These are phyloP conservation scores for Oryza brachyantha DNA, from an alignment of 176 grass and related monocot genomes.

Conservation along the genomic window DNA sequence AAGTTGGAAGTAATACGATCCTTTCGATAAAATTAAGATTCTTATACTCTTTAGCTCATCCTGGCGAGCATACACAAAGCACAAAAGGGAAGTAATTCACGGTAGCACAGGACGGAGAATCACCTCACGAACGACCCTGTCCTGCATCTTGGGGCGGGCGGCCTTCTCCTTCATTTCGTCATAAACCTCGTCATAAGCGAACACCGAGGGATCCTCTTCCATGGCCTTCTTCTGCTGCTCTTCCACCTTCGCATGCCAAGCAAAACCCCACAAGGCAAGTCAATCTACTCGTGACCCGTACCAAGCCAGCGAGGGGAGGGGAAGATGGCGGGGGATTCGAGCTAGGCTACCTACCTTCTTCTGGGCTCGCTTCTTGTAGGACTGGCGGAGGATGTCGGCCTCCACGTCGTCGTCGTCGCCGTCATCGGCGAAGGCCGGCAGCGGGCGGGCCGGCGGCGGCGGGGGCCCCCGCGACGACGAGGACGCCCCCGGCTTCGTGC, in stretches of 20 bases:
- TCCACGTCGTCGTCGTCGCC: conserved; percentile 83
- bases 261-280: neutral
- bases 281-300: neutral
- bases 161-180: conserved; percentile 93
- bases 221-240: conserved; percentile 87
- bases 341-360: conserved; percentile 52
- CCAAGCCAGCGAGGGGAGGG: neutral
- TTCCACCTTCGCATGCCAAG: conserved; percentile 51
- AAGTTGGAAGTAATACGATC: neutral
- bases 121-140: conserved; percentile 63
- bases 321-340: neutral
- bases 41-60: neutral
- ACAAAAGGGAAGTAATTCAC: neutral
- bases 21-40: neutral
- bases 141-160: conserved; percentile 77
- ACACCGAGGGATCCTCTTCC: conserved; percentile 88
- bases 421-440: conserved; percentile 65
- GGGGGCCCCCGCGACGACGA: conserved; percentile 42
- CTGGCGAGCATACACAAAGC: neutral
- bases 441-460: conserved; percentile 36
- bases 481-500: conserved; percentile 48
- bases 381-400: conserved; percentile 81
- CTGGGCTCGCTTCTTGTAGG: conserved; percentile 64
- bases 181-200: conserved; percentile 86
- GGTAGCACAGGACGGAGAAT: neutral